phyloP scores from a whole-genome alignment of 2,329 filamentous ascomycete genomes.

The Colletotrichum endophyticum region DNA sequence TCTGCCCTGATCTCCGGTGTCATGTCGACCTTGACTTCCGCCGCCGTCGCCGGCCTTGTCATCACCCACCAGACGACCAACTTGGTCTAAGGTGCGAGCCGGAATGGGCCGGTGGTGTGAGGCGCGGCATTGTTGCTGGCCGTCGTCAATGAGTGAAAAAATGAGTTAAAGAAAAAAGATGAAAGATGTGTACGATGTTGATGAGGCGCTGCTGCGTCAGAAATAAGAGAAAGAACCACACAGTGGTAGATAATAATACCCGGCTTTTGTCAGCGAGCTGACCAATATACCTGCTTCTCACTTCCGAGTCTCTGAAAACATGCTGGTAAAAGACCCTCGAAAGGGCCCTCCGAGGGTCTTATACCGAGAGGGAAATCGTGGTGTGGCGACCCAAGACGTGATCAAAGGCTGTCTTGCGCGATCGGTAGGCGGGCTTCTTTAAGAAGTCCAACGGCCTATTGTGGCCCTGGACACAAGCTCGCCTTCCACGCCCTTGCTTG shows the following conservation, averaged over 20 bases:
- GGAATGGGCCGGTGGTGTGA: neutral
- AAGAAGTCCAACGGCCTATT: neutral
- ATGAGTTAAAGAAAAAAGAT: neutral
- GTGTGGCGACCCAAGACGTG: neutral
- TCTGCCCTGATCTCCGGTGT: conserved; percentile 81
- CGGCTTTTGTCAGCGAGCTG: neutral
- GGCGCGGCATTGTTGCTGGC: neutral
- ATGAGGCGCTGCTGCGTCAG: neutral
- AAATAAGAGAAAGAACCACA: neutral
- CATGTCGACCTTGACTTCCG: conserved; percentile 79
- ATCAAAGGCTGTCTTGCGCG: neutral
- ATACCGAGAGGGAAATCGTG: neutral
- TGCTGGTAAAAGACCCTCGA: too few species aligned
- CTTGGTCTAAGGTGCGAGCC: neutral
- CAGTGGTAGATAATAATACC: conserved; percentile 9
- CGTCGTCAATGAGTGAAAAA: neutral
- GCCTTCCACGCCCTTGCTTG: neutral
- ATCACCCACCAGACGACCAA: conserved; percentile 53
- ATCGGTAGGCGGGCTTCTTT: neutral
- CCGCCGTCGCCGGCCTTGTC: conserved; percentile 78
- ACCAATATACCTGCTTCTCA: neutral
- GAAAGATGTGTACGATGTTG: conserved; percentile 8
- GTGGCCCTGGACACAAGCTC: neutral
- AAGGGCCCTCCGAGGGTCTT: neutral
- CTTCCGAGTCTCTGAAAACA: neutral